phyloP scores from a whole-genome alignment of 306 rosid species.

The Urtica urens region DNA sequence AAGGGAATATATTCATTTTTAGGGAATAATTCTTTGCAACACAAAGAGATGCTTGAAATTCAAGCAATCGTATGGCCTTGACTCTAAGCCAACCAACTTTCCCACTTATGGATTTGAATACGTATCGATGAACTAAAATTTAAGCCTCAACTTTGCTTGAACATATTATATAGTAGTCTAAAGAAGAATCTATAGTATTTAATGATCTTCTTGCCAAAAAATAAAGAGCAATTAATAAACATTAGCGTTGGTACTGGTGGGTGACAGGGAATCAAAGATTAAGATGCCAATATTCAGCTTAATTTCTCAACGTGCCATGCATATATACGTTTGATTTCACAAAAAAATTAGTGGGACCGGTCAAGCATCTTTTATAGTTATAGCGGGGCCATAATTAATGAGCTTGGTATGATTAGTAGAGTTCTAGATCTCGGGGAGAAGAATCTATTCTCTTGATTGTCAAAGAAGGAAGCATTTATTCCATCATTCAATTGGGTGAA shows the following conservation, averaged over 20 bases:
- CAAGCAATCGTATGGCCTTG: conserved; percentile 80
- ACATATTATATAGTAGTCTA: conserved; percentile 36
- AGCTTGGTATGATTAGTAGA: conserved; percentile 17
- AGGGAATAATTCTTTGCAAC: conserved; percentile 60
- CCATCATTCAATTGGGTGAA: conserved; percentile 30
- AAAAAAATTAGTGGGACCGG: conserved; percentile 20
- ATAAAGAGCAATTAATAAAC: conserved; percentile 3
- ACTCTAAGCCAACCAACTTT: conserved; percentile 56
- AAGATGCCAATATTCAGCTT: conserved; percentile 16
- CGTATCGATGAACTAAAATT: conserved; percentile 29
- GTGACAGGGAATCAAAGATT: conserved; percentile 12
- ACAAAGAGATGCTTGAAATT: conserved; percentile 87
- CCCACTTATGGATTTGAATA: conserved; percentile 35
- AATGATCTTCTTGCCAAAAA: conserved; percentile 10
- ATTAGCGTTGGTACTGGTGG: conserved; percentile 13
- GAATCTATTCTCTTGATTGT: conserved; percentile 79
- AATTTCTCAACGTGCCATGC: conserved; percentile 23
- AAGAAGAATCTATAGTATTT: conserved; percentile 26
- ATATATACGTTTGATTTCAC: conserved; percentile 18
- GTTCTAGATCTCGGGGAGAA: conserved; percentile 27
- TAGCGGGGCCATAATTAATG: conserved; percentile 23
- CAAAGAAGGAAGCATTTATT: conserved; percentile 87
- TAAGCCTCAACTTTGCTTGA: conserved; percentile 45
- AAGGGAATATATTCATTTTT: conserved; percentile 79
- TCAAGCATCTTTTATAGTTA: conserved; percentile 22